Conservation (phyloP, 345 rosid species). For the Syzygium oleosum region DNA sequence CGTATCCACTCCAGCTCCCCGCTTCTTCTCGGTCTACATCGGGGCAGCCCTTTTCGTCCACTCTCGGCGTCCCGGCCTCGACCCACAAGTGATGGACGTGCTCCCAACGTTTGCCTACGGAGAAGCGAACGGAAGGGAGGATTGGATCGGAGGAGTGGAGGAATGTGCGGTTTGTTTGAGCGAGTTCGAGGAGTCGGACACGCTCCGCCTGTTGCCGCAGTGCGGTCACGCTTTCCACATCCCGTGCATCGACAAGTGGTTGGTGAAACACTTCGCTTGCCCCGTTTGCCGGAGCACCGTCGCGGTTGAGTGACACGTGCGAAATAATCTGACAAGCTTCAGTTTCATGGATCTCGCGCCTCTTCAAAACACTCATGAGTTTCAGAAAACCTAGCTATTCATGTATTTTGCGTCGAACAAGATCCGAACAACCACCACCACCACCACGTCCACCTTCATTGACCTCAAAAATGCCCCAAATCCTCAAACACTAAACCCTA, state of each 20-base stretch:
- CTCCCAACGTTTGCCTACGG: background rate
- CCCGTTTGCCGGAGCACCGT: background rate
- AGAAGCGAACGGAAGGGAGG: background rate
- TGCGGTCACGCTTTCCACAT: background rate
- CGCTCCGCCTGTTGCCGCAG: slow-evolving; percentile 3
- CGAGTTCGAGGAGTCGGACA: slow-evolving; percentile 8
- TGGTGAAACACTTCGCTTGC: background rate
- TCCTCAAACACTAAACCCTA: slow-evolving; percentile 3
- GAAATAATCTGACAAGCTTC: too few relatives aligned
- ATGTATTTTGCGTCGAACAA: background rate
- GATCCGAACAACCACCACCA: background rate
- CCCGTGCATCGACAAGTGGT: background rate
- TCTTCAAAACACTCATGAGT: background rate
- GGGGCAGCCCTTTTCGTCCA: background rate
- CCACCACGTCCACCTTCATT: background rate
- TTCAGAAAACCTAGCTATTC: background rate
- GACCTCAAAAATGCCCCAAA: background rate
- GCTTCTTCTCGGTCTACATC: background rate
- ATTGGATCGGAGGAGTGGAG: background rate
- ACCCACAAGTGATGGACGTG: background rate
- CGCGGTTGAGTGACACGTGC: background rate
- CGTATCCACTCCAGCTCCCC: background rate
- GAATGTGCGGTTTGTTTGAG: slow-evolving; percentile 13
- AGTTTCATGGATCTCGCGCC: too few relatives aligned
- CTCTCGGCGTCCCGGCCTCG: background rate